Evolutionary conservation across 2,329 filamentous ascomycete genomes (phyloP).

Genomic region (Neospermospora avenae): DNA sequence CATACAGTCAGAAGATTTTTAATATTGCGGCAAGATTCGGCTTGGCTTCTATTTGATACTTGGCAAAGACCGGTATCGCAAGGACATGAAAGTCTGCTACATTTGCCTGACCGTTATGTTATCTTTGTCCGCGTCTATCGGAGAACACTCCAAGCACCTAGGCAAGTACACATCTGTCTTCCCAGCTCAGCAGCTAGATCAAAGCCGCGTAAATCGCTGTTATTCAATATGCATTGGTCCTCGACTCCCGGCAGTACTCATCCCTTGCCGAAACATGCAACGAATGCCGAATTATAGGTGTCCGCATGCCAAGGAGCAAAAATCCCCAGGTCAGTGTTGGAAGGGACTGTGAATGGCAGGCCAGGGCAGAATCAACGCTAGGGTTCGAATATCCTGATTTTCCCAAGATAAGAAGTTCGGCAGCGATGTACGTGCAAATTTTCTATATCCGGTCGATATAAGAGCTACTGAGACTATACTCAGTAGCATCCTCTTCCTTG

Average conservation of each 20-base stretch:
- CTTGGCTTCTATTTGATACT: not conserved
- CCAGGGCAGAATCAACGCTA: not conserved
- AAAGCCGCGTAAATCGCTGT: conserved; percentile 55
- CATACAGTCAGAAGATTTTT: not conserved
- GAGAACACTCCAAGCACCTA: conserved; percentile 42
- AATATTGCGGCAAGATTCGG: not conserved
- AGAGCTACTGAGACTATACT: not conserved
- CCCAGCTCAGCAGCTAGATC: conserved; percentile 48
- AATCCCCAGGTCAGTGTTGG: not conserved
- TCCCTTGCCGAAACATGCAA: conserved; percentile 64
- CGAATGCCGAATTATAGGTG: conserved; percentile 57
- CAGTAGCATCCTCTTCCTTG: not conserved
- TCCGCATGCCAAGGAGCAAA: conserved; percentile 53
- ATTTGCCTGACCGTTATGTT: conserved; percentile 40
- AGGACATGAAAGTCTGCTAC: conserved; percentile 44
- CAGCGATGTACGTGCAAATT: not conserved
- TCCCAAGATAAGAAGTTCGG: not conserved
- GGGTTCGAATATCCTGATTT: not conserved
- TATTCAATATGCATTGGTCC: conserved; percentile 62
- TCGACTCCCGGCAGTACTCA: conserved; percentile 52
- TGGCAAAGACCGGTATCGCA: conserved; percentile 46
- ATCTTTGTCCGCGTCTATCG: conserved; percentile 36
- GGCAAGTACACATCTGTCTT: conserved; percentile 52
- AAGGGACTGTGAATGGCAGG: not conserved
- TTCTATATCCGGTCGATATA: not conserved